Base-by-base conservation (phyloP, 1,139 yeast species). In the Hyphopichia wangnamkhiaoensis region DNA sequence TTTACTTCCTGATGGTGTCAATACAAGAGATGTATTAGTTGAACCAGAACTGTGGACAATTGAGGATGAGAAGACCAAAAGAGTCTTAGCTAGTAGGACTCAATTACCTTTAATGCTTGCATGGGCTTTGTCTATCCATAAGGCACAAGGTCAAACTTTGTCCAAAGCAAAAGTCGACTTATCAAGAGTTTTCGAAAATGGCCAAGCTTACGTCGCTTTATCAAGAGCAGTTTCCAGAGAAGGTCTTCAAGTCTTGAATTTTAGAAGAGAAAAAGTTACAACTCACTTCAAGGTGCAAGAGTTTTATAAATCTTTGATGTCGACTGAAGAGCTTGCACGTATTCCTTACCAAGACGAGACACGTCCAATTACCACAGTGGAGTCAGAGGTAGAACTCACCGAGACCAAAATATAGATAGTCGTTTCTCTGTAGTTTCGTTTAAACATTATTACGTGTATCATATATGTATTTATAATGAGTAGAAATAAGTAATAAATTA, bases 41-140 rank as follows among this genome's bases (percentile, higher is more conserved):
- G 74, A 70, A 39, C 74, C 74, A 1, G 78, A 72, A 46, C 59
- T 55, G 36, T 71, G 76, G 71, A 60, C 61, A 1, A 59, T 69
- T 6, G 76, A 71, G 51, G 71, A 68, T 48, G 74, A 68, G 33
- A 49, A 53, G 34, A 47, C 37, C 29, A 61, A 55, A 38, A 49
- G 50, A 8, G 57, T 60, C 1, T 46, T 65, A 25, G 69, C 63
- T 16, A 60, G 61, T 28, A 51, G 70, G 40, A 56, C 52, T 5
- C 96, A 89, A 54, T 56, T 93, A 2, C 99, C 99, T 0, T 65
- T 93, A 37, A 84, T 90, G 52, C 67, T 91, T 14, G 96, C 98
- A 0, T 93, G 98, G 97, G 91, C 98, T 0, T 64, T 93, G 31
- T 89, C 97, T 0, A 91, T 93, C 37, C 99, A 93, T 59, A 93